Evolutionary conservation across 2,329 filamentous ascomycete species (phyloP), one percentile per base, ranked within the genome.

Genomic region (Fusarium xyrophilum): DNA sequence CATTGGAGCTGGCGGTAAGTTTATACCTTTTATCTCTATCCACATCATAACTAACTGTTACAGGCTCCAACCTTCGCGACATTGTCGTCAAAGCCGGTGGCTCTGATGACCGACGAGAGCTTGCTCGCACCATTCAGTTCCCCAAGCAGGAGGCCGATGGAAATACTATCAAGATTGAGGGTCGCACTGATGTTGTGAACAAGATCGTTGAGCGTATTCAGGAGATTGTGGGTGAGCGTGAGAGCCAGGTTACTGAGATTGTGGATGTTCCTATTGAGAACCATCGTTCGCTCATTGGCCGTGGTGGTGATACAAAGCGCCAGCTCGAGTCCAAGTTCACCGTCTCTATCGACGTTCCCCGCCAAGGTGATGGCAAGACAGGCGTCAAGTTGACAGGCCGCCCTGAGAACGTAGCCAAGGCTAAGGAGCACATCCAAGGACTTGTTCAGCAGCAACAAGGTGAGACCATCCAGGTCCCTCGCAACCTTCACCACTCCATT

Each of bases 81-180:
- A 93, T 99, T 65, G 92, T 99, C 57, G 84, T 91, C 56, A 88
- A 92, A 73, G 94, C 96, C 47, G 96, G 96, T 67, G 96, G 96
- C 13, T 93, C 94, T 38, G 91, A 93, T 72, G 94, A 97, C 76
- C 88, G 91, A 67, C 89, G 92, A 40, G 90, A 92, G 66, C 88
- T 96, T 73, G 92, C 93, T 53, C 92, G 95, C 67, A 93, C 95
- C 74, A 93, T 99, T 63, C 93, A 95, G 78, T 98, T 99, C 84
- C 96, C 96, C 60, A 93, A 94, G 78, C 90, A 92, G 69, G 94
- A 97, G 60, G 88, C 90, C 54, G 90, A 91, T 63, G 93, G 92
- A 44, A 93, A 91, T 75, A 87, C 86, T 28, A 97, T 99, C 79
- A 94, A 91, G 77, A 84, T 99, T 9, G 94, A 97, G 80, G 96